Conservation (phyloP, 352 stramenopile species). For the Blastocystis sp. region DNA sequence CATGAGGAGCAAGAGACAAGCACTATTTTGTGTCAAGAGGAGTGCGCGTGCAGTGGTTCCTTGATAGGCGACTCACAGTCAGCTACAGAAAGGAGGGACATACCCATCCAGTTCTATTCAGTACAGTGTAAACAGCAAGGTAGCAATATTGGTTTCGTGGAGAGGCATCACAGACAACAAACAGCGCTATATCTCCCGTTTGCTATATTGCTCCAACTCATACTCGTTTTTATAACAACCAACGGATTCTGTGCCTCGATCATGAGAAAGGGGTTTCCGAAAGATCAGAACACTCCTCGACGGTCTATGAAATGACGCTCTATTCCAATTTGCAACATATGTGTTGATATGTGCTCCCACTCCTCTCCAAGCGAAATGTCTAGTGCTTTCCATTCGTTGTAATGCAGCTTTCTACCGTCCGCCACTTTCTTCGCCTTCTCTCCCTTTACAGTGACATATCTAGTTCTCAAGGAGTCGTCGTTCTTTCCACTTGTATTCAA, state of each 20-base stretch:
- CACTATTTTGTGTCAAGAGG: too few species aligned
- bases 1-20: too few species aligned
- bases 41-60: too few species aligned
- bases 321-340: background rate
- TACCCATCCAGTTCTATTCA: too few species aligned
- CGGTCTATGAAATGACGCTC: background rate
- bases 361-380: background rate
- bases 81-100: too few species aligned
- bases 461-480: background rate
- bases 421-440: background rate
- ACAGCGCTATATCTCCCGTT: background rate
- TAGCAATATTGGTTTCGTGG: too few species aligned
- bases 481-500: constrained; percentile 21
- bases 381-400: constrained; percentile 3
- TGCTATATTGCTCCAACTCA: constrained; percentile 21
- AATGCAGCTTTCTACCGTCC: constrained; percentile 2
- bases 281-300: background rate
- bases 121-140: too few species aligned
- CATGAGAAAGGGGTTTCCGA: background rate
- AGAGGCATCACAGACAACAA: too few species aligned
- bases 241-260: background rate
- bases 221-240: constrained; percentile 15
- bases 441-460: constrained; percentile 11
- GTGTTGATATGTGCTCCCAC: constrained; percentile 47
- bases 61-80: too few species aligned